A percentile compares a stretch with the other conserved stretches of the same genome.
phyloP scores from a whole-genome alignment of 2,329 filamentous ascomycete genomes.

The Pleurostoma richardsiae region DNA sequence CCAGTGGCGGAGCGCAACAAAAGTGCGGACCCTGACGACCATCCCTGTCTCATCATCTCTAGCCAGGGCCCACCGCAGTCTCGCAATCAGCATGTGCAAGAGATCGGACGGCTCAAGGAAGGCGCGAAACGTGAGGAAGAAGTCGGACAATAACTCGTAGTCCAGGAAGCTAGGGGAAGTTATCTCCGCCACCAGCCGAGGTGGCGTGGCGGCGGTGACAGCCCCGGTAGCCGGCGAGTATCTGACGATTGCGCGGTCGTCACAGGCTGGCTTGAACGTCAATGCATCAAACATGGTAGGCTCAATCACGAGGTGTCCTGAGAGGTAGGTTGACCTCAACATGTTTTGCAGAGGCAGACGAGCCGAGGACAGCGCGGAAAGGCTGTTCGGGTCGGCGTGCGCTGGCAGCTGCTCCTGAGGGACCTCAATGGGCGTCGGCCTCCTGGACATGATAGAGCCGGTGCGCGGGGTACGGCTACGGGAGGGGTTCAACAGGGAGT shows the following conservation, averaged over 20 bases:
- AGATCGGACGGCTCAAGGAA: slow-evolving; percentile 77
- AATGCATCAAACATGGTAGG: slow-evolving; percentile 79
- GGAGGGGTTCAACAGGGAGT: slow-evolving; percentile 39
- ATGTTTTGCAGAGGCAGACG: slow-evolving; percentile 30
- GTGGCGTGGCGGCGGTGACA: slow-evolving; percentile 84
- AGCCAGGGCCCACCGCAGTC: slow-evolving; percentile 80
- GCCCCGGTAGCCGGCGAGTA: slow-evolving; percentile 67
- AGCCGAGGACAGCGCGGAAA: slow-evolving; percentile 26
- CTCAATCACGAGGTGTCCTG: slow-evolving; percentile 49
- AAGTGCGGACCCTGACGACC: slow-evolving; percentile 91
- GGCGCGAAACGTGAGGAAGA: slow-evolving; percentile 90
- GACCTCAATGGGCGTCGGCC: slow-evolving; percentile 30
- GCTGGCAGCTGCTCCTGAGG: slow-evolving; percentile 26
- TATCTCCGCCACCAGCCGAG: slow-evolving; percentile 90
- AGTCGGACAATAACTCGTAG: slow-evolving; percentile 94
- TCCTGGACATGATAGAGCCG: slow-evolving; percentile 22
- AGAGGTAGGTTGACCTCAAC: slow-evolving; percentile 41
- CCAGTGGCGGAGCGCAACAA: slow-evolving; percentile 95
- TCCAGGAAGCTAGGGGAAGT: slow-evolving; percentile 94
- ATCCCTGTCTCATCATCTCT: slow-evolving; percentile 79
- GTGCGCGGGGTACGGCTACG: slow-evolving; percentile 24
- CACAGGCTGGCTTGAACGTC: slow-evolving; percentile 70
- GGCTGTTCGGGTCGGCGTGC: slow-evolving; percentile 13
- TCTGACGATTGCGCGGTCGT: slow-evolving; percentile 76
- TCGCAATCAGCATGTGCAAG: slow-evolving; percentile 76